phyloP scores from a whole-genome alignment of 495 filamentous ascomycete genomes.

The Acidiella bohemica region DNA sequence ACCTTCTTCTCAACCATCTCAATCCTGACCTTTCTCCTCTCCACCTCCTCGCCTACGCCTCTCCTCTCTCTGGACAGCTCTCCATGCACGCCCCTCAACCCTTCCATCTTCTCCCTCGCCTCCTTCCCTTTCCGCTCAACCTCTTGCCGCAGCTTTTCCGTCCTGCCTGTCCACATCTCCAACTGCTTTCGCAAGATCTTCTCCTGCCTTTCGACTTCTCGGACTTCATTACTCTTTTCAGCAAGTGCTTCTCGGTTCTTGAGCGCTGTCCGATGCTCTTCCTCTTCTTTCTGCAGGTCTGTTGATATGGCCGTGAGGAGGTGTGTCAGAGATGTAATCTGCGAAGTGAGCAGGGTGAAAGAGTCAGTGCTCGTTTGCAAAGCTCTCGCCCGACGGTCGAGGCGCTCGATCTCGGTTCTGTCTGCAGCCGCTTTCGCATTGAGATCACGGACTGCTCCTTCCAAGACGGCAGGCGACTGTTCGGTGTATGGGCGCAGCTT shows the following conservation, averaged over 20 bases:
- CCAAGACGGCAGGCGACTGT: conserved; percentile 69
- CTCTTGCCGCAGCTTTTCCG: conserved; percentile 60
- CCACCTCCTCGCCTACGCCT: conserved; percentile 80
- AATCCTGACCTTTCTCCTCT: conserved; percentile 75
- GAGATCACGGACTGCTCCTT: conserved; percentile 67
- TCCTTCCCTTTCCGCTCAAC: conserved; percentile 66
- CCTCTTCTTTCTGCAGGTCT: conserved; percentile 80
- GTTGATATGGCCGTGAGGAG: conserved; percentile 73
- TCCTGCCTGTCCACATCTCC: conserved; percentile 68
- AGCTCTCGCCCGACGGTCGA: conserved; percentile 73
- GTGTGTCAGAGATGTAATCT: conserved; percentile 74
- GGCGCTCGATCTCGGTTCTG: conserved; percentile 67
- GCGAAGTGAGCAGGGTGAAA: conserved; percentile 66
- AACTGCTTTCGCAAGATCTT: conserved; percentile 70
- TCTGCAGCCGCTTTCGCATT: conserved; percentile 60
- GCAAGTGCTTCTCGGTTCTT: conserved; percentile 75
- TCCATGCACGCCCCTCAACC: conserved; percentile 66
- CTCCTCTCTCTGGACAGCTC: conserved; percentile 69
- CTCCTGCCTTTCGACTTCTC: conserved; percentile 82
- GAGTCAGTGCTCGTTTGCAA: conserved; percentile 87
- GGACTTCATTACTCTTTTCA: conserved; percentile 72
- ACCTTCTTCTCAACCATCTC: conserved; percentile 99
- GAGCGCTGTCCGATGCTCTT: conserved; percentile 62
- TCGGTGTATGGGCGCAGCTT: conserved; percentile 86
- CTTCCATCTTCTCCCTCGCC: conserved; percentile 80